These are phyloP conservation scores for Choiromyces venosus DNA, from an alignment of 495 filamentous ascomycete genomes.

Conservation along the genomic window DNA sequence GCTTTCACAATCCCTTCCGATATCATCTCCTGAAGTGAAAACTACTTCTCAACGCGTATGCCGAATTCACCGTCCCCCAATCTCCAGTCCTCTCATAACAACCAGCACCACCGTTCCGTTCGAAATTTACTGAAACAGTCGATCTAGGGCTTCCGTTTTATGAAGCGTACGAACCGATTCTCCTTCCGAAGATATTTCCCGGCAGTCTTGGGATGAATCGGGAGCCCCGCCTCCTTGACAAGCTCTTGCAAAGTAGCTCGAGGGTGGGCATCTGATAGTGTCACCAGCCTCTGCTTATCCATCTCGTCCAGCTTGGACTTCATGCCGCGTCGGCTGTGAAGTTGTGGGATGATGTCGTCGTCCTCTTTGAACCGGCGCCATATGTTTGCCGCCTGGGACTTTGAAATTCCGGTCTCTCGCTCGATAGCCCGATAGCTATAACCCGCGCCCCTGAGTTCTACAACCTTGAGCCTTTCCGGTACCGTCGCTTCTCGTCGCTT, in stretches of 20 bases:
- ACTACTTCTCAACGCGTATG: not conserved
- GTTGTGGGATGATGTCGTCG: not conserved
- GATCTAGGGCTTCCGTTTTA: not conserved
- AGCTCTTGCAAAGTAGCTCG: conserved; percentile 5
- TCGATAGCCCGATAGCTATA: conserved; percentile 8
- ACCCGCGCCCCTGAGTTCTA: not conserved
- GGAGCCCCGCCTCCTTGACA: conserved; percentile 2
- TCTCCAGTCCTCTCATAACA: not conserved
- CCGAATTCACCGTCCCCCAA: not conserved
- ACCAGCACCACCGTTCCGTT: not conserved
- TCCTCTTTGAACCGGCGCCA: not conserved
- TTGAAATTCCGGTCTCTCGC: conserved; percentile 1
- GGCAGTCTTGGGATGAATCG: conserved; percentile 3
- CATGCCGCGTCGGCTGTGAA: not conserved
- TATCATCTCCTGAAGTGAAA: not conserved
- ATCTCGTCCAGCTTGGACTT: conserved; percentile 2
- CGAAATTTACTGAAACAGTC: not conserved
- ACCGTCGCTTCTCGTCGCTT: conserved; percentile 4
- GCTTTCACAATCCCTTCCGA: not conserved
- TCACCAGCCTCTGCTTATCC: not conserved
- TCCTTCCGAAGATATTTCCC: conserved; percentile 5
- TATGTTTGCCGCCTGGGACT: conserved; percentile 10
- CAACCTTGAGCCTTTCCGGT: conserved; percentile 3
- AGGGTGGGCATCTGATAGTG: conserved; percentile 3
- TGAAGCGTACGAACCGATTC: not conserved